phyloP scores from a whole-genome alignment of 129 eudicot genomes.

The Kitagawia praeruptora region DNA sequence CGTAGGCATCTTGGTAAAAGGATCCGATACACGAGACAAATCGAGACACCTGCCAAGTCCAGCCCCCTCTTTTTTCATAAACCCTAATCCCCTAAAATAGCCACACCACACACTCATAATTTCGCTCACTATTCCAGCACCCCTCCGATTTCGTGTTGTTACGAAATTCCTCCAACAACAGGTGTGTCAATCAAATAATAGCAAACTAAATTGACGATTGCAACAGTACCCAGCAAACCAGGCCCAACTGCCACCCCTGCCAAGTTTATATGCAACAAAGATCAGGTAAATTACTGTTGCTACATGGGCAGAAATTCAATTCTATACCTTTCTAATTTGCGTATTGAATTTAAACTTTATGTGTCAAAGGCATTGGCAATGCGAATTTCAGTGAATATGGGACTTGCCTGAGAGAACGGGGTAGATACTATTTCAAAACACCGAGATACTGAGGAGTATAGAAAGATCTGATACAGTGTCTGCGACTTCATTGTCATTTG shows the following conservation, averaged over 20 bases:
- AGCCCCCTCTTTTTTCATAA: no score
- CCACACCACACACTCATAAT: no score
- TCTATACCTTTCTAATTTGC: neutral
- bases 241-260: conserved; percentile 85
- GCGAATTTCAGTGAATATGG: neutral
- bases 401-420: conserved; percentile 77
- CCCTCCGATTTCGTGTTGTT: no score
- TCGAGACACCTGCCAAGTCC: no score
- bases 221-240: conserved; percentile 59
- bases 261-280: conserved; percentile 8
- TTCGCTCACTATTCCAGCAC: no score
- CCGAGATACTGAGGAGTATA: conserved; percentile 47
- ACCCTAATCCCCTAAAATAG: no score
- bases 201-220: conserved; percentile 51
- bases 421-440: conserved; percentile 61
- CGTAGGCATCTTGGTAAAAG: no score
- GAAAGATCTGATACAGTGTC: conserved; percentile 53
- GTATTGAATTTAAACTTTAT: neutral
- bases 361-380: neutral
- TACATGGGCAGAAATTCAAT: neutral
- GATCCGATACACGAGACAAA: no score
- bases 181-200: conserved; percentile 64
- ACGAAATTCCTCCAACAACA: no score
- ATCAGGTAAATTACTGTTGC: neutral
- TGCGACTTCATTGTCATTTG: conserved; percentile 48